Evolutionary conservation across 2,329 filamentous ascomycete species (phyloP), one percentile per base, ranked within the genome.

Genomic region (Hypoxylon sp.): DNA sequence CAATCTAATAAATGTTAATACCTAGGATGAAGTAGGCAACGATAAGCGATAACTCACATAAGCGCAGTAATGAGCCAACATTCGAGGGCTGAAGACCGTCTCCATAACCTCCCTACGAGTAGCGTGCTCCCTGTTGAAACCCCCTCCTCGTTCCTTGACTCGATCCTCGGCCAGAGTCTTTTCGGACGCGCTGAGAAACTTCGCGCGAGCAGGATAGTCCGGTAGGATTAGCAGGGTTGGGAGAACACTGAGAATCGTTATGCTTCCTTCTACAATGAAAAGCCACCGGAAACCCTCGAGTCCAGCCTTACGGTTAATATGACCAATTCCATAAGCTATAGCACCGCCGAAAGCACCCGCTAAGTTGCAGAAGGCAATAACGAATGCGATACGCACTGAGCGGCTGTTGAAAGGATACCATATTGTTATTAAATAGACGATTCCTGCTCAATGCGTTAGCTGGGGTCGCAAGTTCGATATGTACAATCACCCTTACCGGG

Each of bases 301-400:
- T 2, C 73, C 74, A 5, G 75, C 78, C 4, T 81, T 64, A 1
- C 81, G 80, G 44, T 78, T 71, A 79, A 84, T 82, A 13, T 79
- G 71, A 1, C 73, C 75, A 44, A 86, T 84, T 0, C 78, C 82
- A 7, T 80, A 81, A 0, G 81, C 82, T 3, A 86, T 74, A 2
- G 84, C 71, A 7, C 83, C 82, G 62, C 82, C 82, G 51, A 86
- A 86, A 0, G 80, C 86, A 1, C 86, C 86, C 0, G 85, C 84
- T 0, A 89, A 71, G 0, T 86, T 85, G 1, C 86, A 86, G 0
- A 85, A 85, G 1, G 83, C 85, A 70, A 88, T 88, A 71, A 88
- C 88, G 19, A 87, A 79, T 2, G 85, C 84, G 17, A 63, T 63
- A 37, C 60, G 49, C 11, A 63, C 41, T 0, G 58, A 41, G 46